These are phyloP conservation scores for Dryas drummondii DNA, from an alignment of 306 rosid genomes.

Conservation along the genomic window DNA sequence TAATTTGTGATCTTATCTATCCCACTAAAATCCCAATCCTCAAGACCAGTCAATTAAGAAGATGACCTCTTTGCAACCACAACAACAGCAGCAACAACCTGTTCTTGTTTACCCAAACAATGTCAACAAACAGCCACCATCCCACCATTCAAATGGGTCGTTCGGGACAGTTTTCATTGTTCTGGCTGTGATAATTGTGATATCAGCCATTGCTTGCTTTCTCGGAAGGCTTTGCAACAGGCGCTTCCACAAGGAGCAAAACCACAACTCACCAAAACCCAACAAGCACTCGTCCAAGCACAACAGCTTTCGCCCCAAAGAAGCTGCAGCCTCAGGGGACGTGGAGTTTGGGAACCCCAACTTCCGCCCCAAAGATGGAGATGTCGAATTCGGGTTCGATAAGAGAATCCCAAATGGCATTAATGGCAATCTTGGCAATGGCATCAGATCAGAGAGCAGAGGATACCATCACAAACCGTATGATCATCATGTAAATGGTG, in stretches of 20 bases:
- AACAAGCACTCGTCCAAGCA: constrained; percentile 28
- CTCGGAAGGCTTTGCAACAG: constrained; percentile 74
- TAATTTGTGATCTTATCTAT: not conserved
- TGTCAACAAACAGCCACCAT: constrained; percentile 34
- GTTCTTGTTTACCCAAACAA: constrained; percentile 61
- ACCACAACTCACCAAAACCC: constrained; percentile 22
- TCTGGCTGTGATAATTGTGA: constrained; percentile 61
- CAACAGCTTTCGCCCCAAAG: constrained; percentile 30
- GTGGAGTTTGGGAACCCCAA: constrained; percentile 19
- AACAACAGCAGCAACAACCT: constrained; percentile 52
- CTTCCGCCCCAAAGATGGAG: constrained; percentile 28
- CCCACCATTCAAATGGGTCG: constrained; percentile 74
- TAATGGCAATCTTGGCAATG: not conserved
- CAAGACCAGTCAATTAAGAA: not conserved
- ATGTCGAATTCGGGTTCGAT: constrained; percentile 55
- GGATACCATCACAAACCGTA: constrained; percentile 25
- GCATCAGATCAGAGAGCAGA: constrained; percentile 26
- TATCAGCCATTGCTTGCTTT: constrained; percentile 73
- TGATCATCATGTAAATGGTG: constrained; percentile 24
- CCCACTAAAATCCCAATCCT: constrained; percentile 29
- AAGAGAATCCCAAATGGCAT: constrained; percentile 39
- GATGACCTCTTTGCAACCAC: constrained; percentile 54
- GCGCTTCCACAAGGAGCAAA: constrained; percentile 13
- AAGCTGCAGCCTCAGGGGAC: not conserved
- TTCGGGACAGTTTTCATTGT: constrained; percentile 91